These are phyloP conservation scores for Fusarium solani-melongenae DNA, from an alignment of 2,329 filamentous ascomycete species.

Conservation along the genomic window DNA sequence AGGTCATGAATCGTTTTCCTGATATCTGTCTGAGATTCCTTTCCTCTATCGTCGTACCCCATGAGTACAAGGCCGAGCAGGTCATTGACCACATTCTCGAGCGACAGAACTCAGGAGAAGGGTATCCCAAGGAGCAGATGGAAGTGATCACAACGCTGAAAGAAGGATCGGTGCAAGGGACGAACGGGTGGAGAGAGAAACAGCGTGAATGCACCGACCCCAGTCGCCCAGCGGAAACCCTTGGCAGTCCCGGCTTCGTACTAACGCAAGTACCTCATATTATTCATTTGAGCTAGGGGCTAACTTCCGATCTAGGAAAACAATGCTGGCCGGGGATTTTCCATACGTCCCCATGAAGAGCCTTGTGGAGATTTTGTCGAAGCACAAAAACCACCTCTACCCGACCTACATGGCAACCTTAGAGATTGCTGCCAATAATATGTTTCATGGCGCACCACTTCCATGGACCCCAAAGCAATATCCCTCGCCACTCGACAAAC, in stretches of 20 bases:
- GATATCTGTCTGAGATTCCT: constrained; percentile 58
- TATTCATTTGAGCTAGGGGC: not conserved
- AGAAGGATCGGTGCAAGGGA: not conserved
- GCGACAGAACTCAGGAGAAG: constrained; percentile 49
- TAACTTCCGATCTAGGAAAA: constrained; percentile 25
- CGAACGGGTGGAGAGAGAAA: not conserved
- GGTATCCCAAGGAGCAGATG: constrained; percentile 47
- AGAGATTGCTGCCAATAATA: not conserved
- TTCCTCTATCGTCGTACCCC: constrained; percentile 36
- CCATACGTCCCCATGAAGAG: constrained; percentile 25
- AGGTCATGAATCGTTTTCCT: constrained; percentile 52
- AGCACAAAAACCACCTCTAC: constrained; percentile 25
- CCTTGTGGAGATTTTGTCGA: constrained; percentile 15
- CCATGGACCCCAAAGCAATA: constrained; percentile 24
- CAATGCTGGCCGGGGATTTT: constrained; percentile 38
- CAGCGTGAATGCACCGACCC: constrained; percentile 7
- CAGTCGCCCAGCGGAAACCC: not conserved
- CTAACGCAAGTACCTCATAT: constrained; percentile 18
- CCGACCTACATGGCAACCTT: constrained; percentile 22
- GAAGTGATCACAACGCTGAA: not conserved
- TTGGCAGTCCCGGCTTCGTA: not conserved
- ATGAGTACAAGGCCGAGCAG: constrained; percentile 44
- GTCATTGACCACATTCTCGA: constrained; percentile 55
- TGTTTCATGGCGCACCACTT: not conserved
- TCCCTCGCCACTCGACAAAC: not conserved